Base-by-base conservation (phyloP, 192 early-diverging fungal species). In the Phycomyces nitens region DNA sequence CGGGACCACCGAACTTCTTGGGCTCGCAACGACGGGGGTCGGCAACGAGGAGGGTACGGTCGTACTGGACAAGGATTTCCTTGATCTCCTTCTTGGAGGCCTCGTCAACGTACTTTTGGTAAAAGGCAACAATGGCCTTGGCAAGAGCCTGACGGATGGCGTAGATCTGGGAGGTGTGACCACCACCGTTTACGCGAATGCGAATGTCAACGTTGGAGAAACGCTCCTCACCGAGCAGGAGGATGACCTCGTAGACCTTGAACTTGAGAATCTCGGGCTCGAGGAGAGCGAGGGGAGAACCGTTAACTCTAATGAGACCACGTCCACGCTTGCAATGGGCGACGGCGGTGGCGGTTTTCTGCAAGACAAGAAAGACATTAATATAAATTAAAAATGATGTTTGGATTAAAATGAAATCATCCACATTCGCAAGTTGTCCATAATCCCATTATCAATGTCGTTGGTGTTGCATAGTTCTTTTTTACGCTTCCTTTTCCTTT, bases 51-150 rank as follows among this genome's bases (percentile, higher is more conserved):
- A 99, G 93, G 71, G 93, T 88, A 84, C 95, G 92, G 87, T 99
- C 97, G 88, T 94, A 96, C 73, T 75, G 67, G 23, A 90, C 81
- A 59, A 94, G 84, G 55, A 89, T 82, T 70, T 95, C 92, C 88
- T 95, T 96, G 85, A 99, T 92, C 85, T 97, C 95, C 86, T 96
- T 96, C 92, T 99, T 99, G 75, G 94, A 91, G 57, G 94, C 95
- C 83, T 99, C 97, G 82, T 99, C 97, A 60, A 99, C 94, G 78
- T 84, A 99, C 90, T 99, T 99, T 79, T 97, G 95, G 89, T 96
- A 95, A 87, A 88, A 99, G 56, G 97, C 95, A 75, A 99, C 97
- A 71, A 99, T 89, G 56, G 92, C 89, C 93, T 99, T 99, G 80
- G 97, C 95, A 76, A 99, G 88, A 59, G 97, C 94, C 84, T 99